A percentile compares a stretch with the other conserved stretches of the same genome.
Conservation (phyloP, 176 grass and related monocot genomes). For the Raddia guianensis region DNA sequence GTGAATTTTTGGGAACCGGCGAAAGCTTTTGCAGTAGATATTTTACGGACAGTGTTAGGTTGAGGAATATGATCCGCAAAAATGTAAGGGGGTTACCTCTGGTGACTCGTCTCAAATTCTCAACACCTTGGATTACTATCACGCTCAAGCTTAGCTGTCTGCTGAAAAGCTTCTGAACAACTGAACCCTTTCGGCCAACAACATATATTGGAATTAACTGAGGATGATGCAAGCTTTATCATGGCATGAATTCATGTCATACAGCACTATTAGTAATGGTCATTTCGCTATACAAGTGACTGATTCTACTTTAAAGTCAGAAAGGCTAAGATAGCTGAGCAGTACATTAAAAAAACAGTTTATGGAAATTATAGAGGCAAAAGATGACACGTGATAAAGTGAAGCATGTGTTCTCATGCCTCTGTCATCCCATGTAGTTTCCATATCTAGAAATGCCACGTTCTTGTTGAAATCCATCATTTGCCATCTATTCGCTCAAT, state of each 20-base stretch:
- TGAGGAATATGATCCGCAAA: background rate
- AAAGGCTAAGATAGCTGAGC: background rate
- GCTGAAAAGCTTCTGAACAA: background rate
- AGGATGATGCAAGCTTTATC: background rate
- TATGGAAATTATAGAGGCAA: background rate
- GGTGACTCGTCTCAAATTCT: background rate
- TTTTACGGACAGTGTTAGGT: background rate
- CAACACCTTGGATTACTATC: background rate
- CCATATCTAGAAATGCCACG: slow-evolving; percentile 5
- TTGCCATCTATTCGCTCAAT: background rate
- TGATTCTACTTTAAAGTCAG: background rate
- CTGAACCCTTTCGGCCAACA: background rate
- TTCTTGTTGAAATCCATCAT: background rate
- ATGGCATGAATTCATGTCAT: background rate
- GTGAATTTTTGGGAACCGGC: background rate
- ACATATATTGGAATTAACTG: background rate
- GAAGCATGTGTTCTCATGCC: background rate
- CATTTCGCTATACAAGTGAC: background rate
- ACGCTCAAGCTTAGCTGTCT: background rate
- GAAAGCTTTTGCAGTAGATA: background rate
- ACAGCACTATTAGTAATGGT: background rate
- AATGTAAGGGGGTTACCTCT: background rate
- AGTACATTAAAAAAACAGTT: background rate
- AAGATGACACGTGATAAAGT: background rate
- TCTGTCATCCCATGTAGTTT: background rate